phyloP scores from a whole-genome alignment of 495 filamentous ascomycete genomes.

The Zalerion maritima region DNA sequence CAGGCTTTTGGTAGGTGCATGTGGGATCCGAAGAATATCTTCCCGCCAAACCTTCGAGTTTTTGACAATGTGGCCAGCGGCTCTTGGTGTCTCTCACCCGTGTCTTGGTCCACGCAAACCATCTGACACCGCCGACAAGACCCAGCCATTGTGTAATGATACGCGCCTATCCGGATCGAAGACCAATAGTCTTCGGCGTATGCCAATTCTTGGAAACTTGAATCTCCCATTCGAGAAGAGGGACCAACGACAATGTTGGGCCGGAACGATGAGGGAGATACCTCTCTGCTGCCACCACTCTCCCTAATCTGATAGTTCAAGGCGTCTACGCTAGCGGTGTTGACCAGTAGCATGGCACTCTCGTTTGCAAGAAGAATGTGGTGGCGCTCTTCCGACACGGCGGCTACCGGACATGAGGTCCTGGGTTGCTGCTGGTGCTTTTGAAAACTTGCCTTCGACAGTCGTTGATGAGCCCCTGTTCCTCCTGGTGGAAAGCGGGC shows the following conservation, averaged over 20 bases:
- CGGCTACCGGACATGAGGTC: conserved; percentile 32
- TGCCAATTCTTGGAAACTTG: conserved; percentile 5
- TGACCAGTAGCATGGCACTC: conserved; percentile 77
- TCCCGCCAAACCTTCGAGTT: conserved; percentile 65
- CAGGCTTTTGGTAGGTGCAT: conserved; percentile 39
- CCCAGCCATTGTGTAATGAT: conserved; percentile 56
- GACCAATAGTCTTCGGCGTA: conserved; percentile 46
- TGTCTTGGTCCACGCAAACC: conserved; percentile 83
- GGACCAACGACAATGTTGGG: conserved; percentile 66
- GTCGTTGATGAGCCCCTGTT: conserved; percentile 38
- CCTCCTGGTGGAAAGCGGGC: conserved; percentile 61
- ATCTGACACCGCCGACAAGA: conserved; percentile 84
- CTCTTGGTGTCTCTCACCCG: conserved; percentile 61
- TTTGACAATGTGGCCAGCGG: conserved; percentile 81
- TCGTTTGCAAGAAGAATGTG: conserved; percentile 81
- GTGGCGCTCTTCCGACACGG: conserved; percentile 26
- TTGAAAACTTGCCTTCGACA: conserved; percentile 50
- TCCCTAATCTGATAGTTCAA: conserved; percentile 56
- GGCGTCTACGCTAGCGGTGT: conserved; percentile 58
- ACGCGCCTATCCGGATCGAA: conserved; percentile 31
- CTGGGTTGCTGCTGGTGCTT: conserved; percentile 30
- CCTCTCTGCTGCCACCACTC: conserved; percentile 39
- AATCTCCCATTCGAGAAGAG: conserved; percentile 1
- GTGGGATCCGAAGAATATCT: conserved; percentile 78
- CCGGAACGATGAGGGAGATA: conserved; percentile 56